Base-by-base conservation (phyloP, 225 moss, liverwort and hornwort species). In the Physcomitrellopsis africana region DNA sequence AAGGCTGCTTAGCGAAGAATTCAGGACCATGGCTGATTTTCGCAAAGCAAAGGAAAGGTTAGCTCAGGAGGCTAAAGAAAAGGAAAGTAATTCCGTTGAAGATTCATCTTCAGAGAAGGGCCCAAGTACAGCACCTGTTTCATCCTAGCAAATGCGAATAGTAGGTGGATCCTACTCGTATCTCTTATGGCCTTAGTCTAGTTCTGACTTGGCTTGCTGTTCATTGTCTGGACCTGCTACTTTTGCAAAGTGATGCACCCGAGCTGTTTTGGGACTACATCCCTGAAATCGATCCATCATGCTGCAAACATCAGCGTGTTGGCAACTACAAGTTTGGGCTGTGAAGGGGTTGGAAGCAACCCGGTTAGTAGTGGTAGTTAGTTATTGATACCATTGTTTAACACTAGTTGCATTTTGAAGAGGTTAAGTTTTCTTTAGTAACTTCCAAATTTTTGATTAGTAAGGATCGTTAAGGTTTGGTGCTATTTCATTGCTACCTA, bases 21-120 rank as follows among this genome's bases (percentile, higher is more conserved):
- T 99, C 74, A 83, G 85, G 13, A 83, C 90, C 29, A 89, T 99
- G 81, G 84, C 86, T 54, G 97, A 99, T 82, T 94, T 99, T 70
- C 90, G 84, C 45, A 84, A 82, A 82, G 93, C 92, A 0, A 99
- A 94, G 73, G 94, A 94, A 47, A 89, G 81, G 77, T 69, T 94
- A 29, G 90, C 90, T 32, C 84, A 82, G 80, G 94, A 93, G 79
- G 87, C 78, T 11, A 92, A 86, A 74, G 92, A 96, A 59, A 90
- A 89, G 66, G 91, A 92, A 66, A 72, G 77, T 55, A 70, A 67
- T 55, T 69, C 67, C 51, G 76, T 72, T 43, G 91, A 91, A 76
- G 86, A 76, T 61, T 58, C 72, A 17, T 58, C 74, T 47, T 72
- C 62, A 27, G 72, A 72, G 57, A 76, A 75, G 73, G 63, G 69